Evolutionary conservation across 2,329 filamentous ascomycete genomes (phyloP).

Genomic region (Daldinia eschscholtzii): DNA sequence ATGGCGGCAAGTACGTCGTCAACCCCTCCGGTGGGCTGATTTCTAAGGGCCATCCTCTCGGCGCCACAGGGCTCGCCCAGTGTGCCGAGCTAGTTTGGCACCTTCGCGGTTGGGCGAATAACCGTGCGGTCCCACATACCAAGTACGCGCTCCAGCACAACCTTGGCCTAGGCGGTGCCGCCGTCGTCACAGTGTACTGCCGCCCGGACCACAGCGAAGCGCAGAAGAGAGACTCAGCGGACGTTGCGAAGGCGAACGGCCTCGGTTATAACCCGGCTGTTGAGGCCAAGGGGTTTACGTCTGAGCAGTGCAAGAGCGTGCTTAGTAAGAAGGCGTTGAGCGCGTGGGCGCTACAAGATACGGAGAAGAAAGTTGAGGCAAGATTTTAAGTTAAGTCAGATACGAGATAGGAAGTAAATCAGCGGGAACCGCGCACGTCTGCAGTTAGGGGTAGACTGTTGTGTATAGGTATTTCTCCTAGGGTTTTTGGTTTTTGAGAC

Average conservation of each 20-base stretch:
- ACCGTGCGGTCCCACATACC: constrained; percentile 78
- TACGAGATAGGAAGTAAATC: not conserved
- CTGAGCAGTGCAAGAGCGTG: constrained; percentile 76
- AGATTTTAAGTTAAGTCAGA: constrained; percentile 64
- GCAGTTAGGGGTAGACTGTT: not conserved
- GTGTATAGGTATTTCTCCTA: not conserved
- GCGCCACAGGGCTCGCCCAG: constrained; percentile 94
- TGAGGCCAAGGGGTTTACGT: constrained; percentile 88
- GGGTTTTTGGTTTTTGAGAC: not conserved
- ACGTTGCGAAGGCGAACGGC: constrained; percentile 74
- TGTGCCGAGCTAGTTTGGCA: constrained; percentile 97
- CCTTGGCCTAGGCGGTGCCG: constrained; percentile 89
- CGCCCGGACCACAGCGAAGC: constrained; percentile 81
- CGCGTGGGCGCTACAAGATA: constrained; percentile 84
- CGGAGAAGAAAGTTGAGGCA: constrained; percentile 77
- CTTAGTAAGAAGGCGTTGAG: constrained; percentile 75
- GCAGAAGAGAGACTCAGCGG: constrained; percentile 69
- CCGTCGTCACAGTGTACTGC: constrained; percentile 89
- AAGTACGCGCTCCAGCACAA: constrained; percentile 89
- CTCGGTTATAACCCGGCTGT: constrained; percentile 94
- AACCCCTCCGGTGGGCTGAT: constrained; percentile 96
- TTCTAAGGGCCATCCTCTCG: constrained; percentile 94
- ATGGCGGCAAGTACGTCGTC: constrained; percentile 84
- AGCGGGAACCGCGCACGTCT: not conserved
- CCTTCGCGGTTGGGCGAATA: constrained; percentile 94